A percentile compares a stretch with the other conserved stretches of the same genome.
These are phyloP conservation scores for Galeopsis tetrahit DNA, from an alignment of 257 asterid genomes.

Conservation along the genomic window DNA sequence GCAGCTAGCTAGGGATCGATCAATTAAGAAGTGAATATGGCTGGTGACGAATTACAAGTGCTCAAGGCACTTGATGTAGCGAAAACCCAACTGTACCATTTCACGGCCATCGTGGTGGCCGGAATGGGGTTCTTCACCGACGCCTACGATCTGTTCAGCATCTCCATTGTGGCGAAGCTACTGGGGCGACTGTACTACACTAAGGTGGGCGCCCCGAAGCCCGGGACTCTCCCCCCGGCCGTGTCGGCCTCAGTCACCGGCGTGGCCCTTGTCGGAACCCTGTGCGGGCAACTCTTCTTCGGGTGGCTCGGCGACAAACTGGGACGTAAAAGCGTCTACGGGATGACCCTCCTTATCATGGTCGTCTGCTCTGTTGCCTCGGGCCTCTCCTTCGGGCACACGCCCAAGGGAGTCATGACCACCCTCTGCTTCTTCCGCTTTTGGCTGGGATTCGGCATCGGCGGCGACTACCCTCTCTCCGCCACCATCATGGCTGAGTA, in stretches of 20 bases:
- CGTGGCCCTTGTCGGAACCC: conserved; percentile 71
- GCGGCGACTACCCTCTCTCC: conserved; percentile 79
- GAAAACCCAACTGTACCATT: conserved; percentile 68
- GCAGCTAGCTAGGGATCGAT: too few species aligned
- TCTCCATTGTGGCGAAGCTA: conserved; percentile 48
- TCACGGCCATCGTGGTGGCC: conserved; percentile 62
- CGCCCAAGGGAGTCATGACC: conserved; percentile 56
- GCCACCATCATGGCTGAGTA: conserved; percentile 80
- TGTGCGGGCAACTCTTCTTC: conserved; percentile 66
- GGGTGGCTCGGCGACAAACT: conserved; percentile 83
- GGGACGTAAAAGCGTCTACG: conserved; percentile 71
- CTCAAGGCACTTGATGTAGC: conserved; percentile 68
- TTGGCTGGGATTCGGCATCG: conserved; percentile 77
- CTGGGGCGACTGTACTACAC: conserved; percentile 65
- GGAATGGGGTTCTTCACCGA: conserved; percentile 81
- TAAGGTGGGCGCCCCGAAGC: conserved; percentile 32
- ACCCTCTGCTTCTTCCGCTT: conserved; percentile 74
- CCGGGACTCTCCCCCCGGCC: conserved; percentile 52
- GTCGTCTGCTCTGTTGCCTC: conserved; percentile 57
- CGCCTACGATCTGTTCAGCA: conserved; percentile 68
- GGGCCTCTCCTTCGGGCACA: conserved; percentile 56
- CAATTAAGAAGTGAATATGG: conserved; percentile 19
- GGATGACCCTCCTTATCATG: conserved; percentile 66
- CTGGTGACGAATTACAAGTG: conserved; percentile 48
- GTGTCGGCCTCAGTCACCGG: conserved; percentile 61